Conservation (phyloP, 2,329 filamentous ascomycete genomes). For the Hypoxylon sp. region DNA sequence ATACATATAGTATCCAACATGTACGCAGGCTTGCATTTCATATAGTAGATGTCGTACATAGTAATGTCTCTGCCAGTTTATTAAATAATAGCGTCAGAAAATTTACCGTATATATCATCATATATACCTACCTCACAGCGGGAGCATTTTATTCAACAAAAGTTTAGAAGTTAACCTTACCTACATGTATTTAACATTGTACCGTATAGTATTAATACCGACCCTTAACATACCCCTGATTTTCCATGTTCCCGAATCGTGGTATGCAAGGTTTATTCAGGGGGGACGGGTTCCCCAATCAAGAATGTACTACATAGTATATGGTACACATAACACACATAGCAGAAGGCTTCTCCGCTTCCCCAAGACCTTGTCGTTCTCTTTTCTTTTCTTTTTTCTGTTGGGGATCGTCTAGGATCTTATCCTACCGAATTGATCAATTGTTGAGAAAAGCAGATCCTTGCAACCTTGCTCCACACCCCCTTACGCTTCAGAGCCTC, state of each 20-base stretch:
- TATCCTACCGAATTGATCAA: constrained; percentile 43
- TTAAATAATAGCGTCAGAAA: not conserved
- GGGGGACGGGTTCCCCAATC: constrained; percentile 33
- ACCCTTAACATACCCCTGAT: constrained; percentile 35
- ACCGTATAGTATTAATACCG: not conserved
- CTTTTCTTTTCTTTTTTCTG: constrained; percentile 39
- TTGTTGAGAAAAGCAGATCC: constrained; percentile 45
- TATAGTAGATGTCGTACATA: not conserved
- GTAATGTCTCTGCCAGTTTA: not conserved
- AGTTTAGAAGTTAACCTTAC: constrained; percentile 1
- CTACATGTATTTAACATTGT: constrained; percentile 1
- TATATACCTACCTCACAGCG: too few relatives aligned
- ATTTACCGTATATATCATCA: not conserved
- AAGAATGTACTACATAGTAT: constrained; percentile 5
- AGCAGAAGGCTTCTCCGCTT: constrained; percentile 31
- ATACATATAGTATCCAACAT: not conserved
- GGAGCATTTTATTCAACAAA: not conserved
- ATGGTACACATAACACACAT: not conserved
- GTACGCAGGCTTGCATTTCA: constrained; percentile 1
- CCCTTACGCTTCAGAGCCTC: constrained; percentile 4
- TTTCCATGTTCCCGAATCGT: constrained; percentile 38
- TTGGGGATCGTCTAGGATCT: constrained; percentile 44
- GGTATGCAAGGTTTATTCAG: constrained; percentile 26
- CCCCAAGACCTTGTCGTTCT: constrained; percentile 5
- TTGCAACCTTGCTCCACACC: constrained; percentile 26